Evolutionary conservation across 2,329 filamentous ascomycete genomes (phyloP).

Genomic region (Stemphylium lycopersici): DNA sequence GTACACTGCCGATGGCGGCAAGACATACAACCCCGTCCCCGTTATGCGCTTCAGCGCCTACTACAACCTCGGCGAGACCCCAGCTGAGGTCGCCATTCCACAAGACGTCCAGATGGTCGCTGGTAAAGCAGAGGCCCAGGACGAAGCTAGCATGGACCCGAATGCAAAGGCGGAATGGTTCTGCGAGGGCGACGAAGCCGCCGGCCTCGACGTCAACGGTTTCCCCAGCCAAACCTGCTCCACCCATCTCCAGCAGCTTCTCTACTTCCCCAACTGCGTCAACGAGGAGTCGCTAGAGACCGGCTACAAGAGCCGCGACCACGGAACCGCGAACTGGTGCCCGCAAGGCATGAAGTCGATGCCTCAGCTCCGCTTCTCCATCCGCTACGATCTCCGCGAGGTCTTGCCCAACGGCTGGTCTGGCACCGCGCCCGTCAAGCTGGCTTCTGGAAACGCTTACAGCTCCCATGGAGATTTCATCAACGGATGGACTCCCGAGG

Average conservation of each 20-base stretch:
- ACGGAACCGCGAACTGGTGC: conserved; percentile 46
- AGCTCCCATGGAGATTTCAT: conserved; percentile 58
- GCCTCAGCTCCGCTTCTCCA: conserved; percentile 56
- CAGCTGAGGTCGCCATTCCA: conserved; percentile 55
- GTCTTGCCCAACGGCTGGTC: conserved; percentile 54
- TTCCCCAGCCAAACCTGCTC: conserved; percentile 49
- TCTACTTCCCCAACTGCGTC: conserved; percentile 55
- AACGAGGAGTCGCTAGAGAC: conserved; percentile 45
- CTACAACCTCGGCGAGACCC: conserved; percentile 52
- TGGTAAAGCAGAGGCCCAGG: conserved; percentile 48
- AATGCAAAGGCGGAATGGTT: conserved; percentile 36
- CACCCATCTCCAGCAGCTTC: conserved; percentile 54
- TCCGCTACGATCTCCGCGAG: conserved; percentile 56
- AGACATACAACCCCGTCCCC: conserved; percentile 41
- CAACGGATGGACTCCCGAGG: conserved; percentile 55
- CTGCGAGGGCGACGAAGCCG: conserved; percentile 32
- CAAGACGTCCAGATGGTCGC: conserved; percentile 53
- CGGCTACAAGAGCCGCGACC: conserved; percentile 42
- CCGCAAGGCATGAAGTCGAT: conserved; percentile 55
- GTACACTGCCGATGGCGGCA: conserved; percentile 44
- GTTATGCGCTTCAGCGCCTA: conserved; percentile 54
- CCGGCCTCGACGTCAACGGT: conserved; percentile 30
- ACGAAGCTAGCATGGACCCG: conserved; percentile 23
- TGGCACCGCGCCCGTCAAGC: conserved; percentile 53
- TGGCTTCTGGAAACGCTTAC: conserved; percentile 50